Evolutionary conservation across 768 basidiomycete species (phyloP).

Genomic region (Collybiopsis confluens): DNA sequence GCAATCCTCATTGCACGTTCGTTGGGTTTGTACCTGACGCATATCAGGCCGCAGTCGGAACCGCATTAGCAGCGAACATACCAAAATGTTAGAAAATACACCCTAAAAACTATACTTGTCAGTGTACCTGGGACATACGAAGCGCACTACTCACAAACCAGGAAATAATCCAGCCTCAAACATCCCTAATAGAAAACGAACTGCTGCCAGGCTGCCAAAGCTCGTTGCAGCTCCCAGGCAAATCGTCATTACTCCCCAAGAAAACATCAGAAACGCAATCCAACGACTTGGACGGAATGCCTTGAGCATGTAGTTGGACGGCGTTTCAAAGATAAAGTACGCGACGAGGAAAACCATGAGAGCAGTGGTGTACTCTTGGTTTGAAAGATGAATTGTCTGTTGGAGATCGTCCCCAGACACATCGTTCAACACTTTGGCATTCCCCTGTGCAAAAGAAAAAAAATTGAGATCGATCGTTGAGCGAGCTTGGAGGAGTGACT

Average conservation of each 20-base stretch:
- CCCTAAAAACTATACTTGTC: too few species aligned
- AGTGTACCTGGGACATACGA: too few species aligned
- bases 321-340: conserved; percentile 37
- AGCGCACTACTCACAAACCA: too few species aligned
- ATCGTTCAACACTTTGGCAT: conserved; percentile 30
- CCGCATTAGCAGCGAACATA: conserved; percentile 17
- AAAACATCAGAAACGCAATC: conserved; percentile 36
- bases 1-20: conserved; percentile 17
- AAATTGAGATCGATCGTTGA: conserved; percentile 2
- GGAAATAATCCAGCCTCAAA: conserved; percentile 41
- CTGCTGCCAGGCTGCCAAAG: conserved; percentile 32
- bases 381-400: conserved; percentile 21
- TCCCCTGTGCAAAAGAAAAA: conserved; percentile 4
- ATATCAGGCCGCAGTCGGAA: neutral
- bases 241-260: conserved; percentile 35
- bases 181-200: conserved; percentile 39
- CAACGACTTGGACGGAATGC: conserved; percentile 30
- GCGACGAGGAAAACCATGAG: conserved; percentile 35
- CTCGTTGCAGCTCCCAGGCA: conserved; percentile 31
- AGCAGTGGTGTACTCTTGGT: conserved; percentile 29
- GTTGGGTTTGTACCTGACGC: conserved; percentile 6
- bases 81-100: conserved; percentile 43
- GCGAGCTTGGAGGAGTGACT: neutral
- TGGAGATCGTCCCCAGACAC: conserved; percentile 26
- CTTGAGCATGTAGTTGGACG: conserved; percentile 37